Evolutionary conservation across 345 rosid genomes (phyloP).

Genomic region (Acer saccharum): DNA sequence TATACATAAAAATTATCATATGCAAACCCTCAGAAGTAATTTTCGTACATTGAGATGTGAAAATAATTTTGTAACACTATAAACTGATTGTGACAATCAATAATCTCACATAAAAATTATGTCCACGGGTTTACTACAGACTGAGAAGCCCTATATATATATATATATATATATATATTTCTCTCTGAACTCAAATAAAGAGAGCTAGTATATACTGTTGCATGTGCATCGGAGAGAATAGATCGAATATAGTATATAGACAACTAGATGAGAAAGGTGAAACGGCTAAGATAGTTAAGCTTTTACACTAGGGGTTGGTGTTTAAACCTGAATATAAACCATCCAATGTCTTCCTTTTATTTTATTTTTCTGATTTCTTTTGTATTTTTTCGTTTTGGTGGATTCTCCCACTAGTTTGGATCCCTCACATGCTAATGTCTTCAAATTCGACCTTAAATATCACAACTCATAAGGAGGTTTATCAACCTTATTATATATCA

Average conservation of each 20-base stretch:
- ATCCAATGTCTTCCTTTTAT: conserved; percentile 25
- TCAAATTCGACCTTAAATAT: conserved; percentile 10
- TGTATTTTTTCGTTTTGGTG: conserved; percentile 6
- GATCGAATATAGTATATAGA: conserved; percentile 45
- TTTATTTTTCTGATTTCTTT: conserved; percentile 5
- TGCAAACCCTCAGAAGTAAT: no score
- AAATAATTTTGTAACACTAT: no score
- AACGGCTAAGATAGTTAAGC: conserved; percentile 22
- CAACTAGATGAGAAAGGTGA: conserved; percentile 24
- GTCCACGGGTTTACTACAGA: no score
- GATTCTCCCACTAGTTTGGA: conserved; percentile 33
- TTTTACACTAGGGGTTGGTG: conserved; percentile 37
- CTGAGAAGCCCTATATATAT: no score
- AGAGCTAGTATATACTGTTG: not conserved
- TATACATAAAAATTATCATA: no score
- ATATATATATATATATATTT: no score
- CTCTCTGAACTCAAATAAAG: not conserved
- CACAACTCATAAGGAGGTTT: not conserved
- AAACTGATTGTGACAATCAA: no score
- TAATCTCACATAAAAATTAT: no score
- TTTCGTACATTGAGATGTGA: no score
- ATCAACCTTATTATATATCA: not conserved
- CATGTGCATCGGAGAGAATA: conserved; percentile 22
- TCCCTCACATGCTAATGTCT: conserved; percentile 34
- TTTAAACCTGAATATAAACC: conserved; percentile 33